Conservation (phyloP, 345 rosid species). For the Melaleuca alternifolia region DNA sequence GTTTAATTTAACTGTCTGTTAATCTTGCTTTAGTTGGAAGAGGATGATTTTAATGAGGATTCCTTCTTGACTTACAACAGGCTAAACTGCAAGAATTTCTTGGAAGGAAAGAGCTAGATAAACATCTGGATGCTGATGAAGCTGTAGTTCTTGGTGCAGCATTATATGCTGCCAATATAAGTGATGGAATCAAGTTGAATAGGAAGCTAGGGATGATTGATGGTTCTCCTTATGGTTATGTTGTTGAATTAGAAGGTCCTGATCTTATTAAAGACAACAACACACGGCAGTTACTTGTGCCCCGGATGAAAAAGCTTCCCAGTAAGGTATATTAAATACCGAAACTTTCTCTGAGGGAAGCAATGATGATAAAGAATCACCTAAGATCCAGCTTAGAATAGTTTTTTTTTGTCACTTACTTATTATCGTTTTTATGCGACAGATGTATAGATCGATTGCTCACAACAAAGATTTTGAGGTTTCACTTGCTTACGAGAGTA, state of each 20-base stretch:
- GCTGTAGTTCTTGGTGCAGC: slow-evolving; percentile 93
- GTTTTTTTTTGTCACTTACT: not conserved
- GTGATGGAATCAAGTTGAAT: slow-evolving; percentile 96
- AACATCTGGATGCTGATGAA: slow-evolving; percentile 99
- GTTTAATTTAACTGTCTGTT: not conserved
- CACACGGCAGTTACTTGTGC: slow-evolving; percentile 67
- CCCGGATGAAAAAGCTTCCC: slow-evolving; percentile 92
- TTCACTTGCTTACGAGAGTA: slow-evolving; percentile 72
- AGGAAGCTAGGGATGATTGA: slow-evolving; percentile 94
- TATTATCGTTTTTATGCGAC: slow-evolving; percentile 2
- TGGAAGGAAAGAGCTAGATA: slow-evolving; percentile 84
- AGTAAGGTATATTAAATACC: slow-evolving; percentile 57
- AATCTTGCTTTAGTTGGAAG: not conserved
- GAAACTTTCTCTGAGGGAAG: not conserved
- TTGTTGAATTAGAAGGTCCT: slow-evolving; percentile 73
- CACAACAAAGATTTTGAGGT: slow-evolving; percentile 85
- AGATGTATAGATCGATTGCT: slow-evolving; percentile 83
- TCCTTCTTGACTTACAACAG: slow-evolving; percentile 25
- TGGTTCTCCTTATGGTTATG: slow-evolving; percentile 78
- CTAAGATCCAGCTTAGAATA: not conserved
- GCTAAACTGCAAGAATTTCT: slow-evolving; percentile 87
- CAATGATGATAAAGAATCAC: not conserved
- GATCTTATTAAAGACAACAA: slow-evolving; percentile 56
- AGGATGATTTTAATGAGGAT: not conserved
- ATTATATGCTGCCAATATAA: slow-evolving; percentile 93